Conservation (phyloP, 2,329 filamentous ascomycete species). For the Aspergillus sp. region DNA sequence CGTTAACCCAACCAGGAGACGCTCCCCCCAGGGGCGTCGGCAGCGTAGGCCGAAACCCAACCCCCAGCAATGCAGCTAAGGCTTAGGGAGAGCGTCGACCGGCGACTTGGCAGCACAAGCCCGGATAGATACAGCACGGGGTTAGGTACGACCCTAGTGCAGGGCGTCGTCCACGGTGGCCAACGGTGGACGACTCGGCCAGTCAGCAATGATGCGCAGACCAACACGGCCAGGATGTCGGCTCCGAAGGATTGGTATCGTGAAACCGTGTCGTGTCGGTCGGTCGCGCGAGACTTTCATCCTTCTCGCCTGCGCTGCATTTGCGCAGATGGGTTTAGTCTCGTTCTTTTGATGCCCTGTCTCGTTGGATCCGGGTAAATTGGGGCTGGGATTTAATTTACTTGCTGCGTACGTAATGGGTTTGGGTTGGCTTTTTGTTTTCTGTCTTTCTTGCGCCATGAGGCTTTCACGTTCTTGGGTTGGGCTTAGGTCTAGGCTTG, state of each 20-base stretch:
- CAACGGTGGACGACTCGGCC: too few species aligned
- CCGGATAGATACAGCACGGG: background rate
- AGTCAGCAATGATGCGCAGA: background rate
- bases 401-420: conserved; percentile 7
- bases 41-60: background rate
- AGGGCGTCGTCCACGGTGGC: too few species aligned
- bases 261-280: background rate
- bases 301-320: background rate
- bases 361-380: conserved; percentile 8
- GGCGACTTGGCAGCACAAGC: background rate
- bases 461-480: background rate
- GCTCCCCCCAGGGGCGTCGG: background rate
- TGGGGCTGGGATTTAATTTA: conserved; percentile 8
- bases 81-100: background rate
- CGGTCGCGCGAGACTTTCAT: background rate
- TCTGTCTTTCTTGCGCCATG: background rate
- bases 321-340: conserved; percentile 4
- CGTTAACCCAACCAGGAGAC: background rate
- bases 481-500: too few species aligned
- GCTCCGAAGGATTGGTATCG: background rate
- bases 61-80: background rate
- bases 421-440: background rate
- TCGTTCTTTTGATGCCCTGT: conserved; percentile 4
- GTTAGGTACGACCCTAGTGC: too few species aligned
- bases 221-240: background rate